Base-by-base conservation (phyloP, 148 eudicot species). In the Fagopyrum esculentum region DNA sequence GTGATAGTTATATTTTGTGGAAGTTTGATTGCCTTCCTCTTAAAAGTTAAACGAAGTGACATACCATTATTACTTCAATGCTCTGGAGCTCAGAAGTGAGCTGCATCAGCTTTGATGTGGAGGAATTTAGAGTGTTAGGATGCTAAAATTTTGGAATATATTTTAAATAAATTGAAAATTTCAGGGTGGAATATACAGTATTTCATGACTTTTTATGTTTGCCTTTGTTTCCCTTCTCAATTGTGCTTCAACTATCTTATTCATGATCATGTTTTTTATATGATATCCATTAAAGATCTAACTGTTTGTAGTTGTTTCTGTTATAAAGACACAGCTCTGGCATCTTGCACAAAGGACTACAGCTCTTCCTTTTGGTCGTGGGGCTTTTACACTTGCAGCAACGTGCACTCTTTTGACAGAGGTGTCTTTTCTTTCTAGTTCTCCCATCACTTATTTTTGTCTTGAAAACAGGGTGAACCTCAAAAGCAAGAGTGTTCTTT, bases 331-430 rank as follows among this genome's bases (percentile, higher is more conserved):
- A 79, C 97, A 92, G 84, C 82, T 95, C 71, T 95, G 99, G 99
- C 99, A 89, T 80, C 89, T 95, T 82, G 96, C 97, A 48, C 99
- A 92, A 78, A 90, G 98, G 87, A 95, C 99, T 71, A 90, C 98
- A 71, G 86, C 99, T 66, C 99, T 95, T 75, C 94, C 99, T 63
- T 75, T 92, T 83, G 99, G 99, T 12, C 99, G 98, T 77, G 99
- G 99, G 75, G 97, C 98, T 56, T 95, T 95, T 79, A 95, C 99
- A 69, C 87, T 95, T 77, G 91, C 93, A 73, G 90, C 99, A 22
- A 88, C 92, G 17, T 86, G 89, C 77, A 92, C 99, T 69, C 96
- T 95, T 77, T 81, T 95, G 82, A 95, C 99, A 45, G 99, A 95
- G 98, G 99, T 92, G 73, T 8, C 46, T 64, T 70, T 77, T 22